These are phyloP conservation scores for Backusella parvicylindrica DNA, from an alignment of 192 early-diverging fungal genomes.

Conservation along the genomic window DNA sequence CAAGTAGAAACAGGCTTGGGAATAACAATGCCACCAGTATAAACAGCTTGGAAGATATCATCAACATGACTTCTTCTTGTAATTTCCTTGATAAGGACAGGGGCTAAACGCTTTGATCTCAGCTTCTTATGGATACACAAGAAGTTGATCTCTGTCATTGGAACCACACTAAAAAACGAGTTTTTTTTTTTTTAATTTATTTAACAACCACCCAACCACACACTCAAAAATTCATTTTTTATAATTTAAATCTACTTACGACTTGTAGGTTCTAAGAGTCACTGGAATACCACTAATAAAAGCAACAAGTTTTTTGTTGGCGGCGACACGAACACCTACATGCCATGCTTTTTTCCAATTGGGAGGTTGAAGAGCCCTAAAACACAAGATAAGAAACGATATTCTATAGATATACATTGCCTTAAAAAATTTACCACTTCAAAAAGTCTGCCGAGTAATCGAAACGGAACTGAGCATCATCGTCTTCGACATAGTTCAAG, in stretches of 20 bases:
- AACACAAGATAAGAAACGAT: too few species aligned
- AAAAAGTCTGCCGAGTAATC: slow-evolving; percentile 93
- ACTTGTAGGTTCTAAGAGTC: slow-evolving; percentile 66
- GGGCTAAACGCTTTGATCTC: slow-evolving; percentile 90
- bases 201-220: background rate
- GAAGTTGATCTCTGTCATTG: slow-evolving; percentile 97
- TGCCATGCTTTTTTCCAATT: slow-evolving; percentile 89
- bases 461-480: slow-evolving; percentile 94
- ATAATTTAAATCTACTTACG: slow-evolving; percentile 39
- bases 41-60: slow-evolving; percentile 97
- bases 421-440: slow-evolving; percentile 61
- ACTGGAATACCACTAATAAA: slow-evolving; percentile 96
- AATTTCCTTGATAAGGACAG: slow-evolving; percentile 96
- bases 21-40: slow-evolving; percentile 89
- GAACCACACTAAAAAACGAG: slow-evolving; percentile 40
- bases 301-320: slow-evolving; percentile 82
- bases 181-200: too few species aligned
- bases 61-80: slow-evolving; percentile 88
- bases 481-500: slow-evolving; percentile 96
- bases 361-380: slow-evolving; percentile 91
- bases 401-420: background rate
- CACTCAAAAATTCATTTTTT: background rate
- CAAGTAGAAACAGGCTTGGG: slow-evolving; percentile 86
- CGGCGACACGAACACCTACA: slow-evolving; percentile 83
- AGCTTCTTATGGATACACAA: slow-evolving; percentile 96